These are phyloP conservation scores for Aspergillus fumigatus DNA, from an alignment of 2,329 filamentous ascomycete species.

Conservation along the genomic window DNA sequence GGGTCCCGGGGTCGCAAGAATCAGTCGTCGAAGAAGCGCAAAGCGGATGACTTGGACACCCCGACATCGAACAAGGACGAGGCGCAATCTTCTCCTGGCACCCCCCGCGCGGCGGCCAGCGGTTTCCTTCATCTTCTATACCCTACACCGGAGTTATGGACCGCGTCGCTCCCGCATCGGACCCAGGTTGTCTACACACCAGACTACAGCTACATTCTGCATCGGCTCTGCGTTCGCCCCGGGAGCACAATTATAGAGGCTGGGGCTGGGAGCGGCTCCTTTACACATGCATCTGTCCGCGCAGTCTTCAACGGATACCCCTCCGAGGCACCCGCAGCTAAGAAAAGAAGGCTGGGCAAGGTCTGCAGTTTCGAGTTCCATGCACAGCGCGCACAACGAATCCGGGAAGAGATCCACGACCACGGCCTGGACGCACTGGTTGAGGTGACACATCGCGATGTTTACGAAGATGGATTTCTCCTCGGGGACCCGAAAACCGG, in stretches of 20 bases:
- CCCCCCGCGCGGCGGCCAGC: constrained; percentile 38
- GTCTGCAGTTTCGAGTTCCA: constrained; percentile 51
- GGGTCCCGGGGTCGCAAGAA: constrained; percentile 76
- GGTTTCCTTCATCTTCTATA: constrained; percentile 47
- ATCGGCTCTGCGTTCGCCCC: constrained; percentile 44
- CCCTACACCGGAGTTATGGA: constrained; percentile 50
- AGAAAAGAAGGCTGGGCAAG: constrained; percentile 35
- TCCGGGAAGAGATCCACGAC: constrained; percentile 40
- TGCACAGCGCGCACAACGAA: constrained; percentile 37
- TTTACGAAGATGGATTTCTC: constrained; percentile 47
- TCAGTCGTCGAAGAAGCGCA: constrained; percentile 51
- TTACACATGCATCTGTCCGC: constrained; percentile 47
- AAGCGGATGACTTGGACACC: constrained; percentile 40
- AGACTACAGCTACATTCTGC: constrained; percentile 51
- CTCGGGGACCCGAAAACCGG: constrained; percentile 30
- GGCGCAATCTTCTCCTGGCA: constrained; percentile 23
- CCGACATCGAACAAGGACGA: constrained; percentile 19
- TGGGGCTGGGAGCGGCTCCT: constrained; percentile 49
- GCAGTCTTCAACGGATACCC: constrained; percentile 47
- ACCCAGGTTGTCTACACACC: constrained; percentile 52
- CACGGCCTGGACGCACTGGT: constrained; percentile 45
- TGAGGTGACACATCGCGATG: constrained; percentile 45
- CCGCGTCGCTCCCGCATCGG: constrained; percentile 46
- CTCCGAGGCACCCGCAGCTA: neutral
- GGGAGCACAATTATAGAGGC: constrained; percentile 47